Base-by-base conservation (phyloP, 768 basidiomycete genomes). In the Tricholoma furcatifolium region DNA sequence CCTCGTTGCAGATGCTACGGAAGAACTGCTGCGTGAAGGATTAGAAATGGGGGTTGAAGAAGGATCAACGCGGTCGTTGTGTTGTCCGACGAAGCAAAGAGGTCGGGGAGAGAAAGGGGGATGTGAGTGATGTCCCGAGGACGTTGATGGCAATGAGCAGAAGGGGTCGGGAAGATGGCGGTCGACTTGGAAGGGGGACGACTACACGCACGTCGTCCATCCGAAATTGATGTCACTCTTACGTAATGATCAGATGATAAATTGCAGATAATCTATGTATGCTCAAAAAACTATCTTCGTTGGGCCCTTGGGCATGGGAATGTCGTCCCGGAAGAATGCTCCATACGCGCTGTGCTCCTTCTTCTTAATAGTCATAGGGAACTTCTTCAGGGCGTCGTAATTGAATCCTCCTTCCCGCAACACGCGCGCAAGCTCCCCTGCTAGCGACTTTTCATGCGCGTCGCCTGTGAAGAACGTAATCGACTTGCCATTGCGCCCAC, bases 301-400 rank as follows among this genome's bases (percentile, higher is more conserved):
- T n/a, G 88, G 84, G 1, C 74, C 82, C 18, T 78, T 78, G 20
- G 79, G 78, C 41, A 76, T 70, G 9, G 80, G 74, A 27, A 84
- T 83, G 57, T 85, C 84, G 59, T 89, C 84, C 51, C 87, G 69
- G 69, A 80, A 93, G 70, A 92, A 93, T 5, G 88, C 90, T 4
- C 95, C 95, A 61, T 97, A 98, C 38, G 82, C 87, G 17, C 91
- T 75, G 62, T 98, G 95, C 60, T 87, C 83, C 78, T 85, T 92
- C 79, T 98, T 98, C 77, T 96, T 97, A 74, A 98, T 93, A 53
- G 94, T 91, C 81, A 95, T 92, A 46, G 93, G 93, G 77, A 97
- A 98, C 62, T 86, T 85, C 53, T 85, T 83, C 70, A 97, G 74
- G 5, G 71, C 85, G 59, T 88, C 83, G 43, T 85, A 81, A 51